Percentiles rank a stretch among this genome's conserved stretches.
These are phyloP conservation scores for Lyophyllum atratum DNA, from an alignment of 768 basidiomycete genomes.

Conservation along the genomic window DNA sequence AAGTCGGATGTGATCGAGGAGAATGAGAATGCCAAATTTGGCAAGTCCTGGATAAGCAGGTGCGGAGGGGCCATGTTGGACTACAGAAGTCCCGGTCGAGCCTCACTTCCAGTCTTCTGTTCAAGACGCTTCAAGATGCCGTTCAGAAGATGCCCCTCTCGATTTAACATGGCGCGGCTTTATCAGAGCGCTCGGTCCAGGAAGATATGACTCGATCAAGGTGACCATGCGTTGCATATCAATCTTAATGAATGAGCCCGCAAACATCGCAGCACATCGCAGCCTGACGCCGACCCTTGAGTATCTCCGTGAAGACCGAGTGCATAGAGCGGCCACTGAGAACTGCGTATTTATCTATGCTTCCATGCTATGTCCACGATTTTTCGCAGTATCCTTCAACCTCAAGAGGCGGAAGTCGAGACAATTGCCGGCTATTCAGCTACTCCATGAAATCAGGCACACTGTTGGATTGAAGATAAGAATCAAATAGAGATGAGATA, in stretches of 20 bases:
- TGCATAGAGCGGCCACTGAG: too few relatives aligned
- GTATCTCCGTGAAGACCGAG: too few relatives aligned
- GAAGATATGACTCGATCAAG: background rate
- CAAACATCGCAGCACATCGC: background rate
- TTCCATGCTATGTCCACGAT: too few relatives aligned
- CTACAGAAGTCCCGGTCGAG: background rate
- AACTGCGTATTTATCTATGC: too few relatives aligned
- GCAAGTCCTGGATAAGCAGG: background rate
- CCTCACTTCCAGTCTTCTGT: background rate
- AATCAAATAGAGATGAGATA: too few relatives aligned
- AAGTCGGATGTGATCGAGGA: background rate
- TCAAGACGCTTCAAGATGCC: background rate
- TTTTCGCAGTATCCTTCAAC: too few relatives aligned
- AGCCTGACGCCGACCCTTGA: too few relatives aligned
- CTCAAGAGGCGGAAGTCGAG: too few relatives aligned
- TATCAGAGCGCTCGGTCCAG: background rate
- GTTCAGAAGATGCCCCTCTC: background rate
- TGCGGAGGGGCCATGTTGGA: background rate
- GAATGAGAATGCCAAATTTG: background rate
- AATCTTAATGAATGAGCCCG: too few relatives aligned
- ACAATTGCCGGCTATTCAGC: too few relatives aligned
- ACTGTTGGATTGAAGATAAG: too few relatives aligned
- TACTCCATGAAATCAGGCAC: too few relatives aligned
- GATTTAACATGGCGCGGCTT: background rate
- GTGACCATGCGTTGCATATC: background rate